Base-by-base conservation (phyloP, 1,139 yeast genomes). In the Nakaseomyces nivariensis region DNA sequence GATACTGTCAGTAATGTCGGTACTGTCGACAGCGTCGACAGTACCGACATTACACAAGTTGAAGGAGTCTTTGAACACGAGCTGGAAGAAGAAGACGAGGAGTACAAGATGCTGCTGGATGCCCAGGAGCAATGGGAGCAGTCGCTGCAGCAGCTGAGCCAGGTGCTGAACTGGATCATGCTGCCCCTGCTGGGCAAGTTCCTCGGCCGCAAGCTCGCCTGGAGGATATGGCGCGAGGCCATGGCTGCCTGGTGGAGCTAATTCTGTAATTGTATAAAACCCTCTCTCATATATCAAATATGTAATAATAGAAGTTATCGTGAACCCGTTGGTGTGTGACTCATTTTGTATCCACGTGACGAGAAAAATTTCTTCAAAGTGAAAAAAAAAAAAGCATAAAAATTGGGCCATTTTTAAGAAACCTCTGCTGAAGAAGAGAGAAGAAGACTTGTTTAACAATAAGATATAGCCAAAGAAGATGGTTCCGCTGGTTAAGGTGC, bases 61-160 rank as follows among this genome's bases (percentile, higher is more conserved):
- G 24, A 36, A 24, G 38, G 13, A 7, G 36, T 9, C 2, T 6
- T n/a, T n/a, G n/a, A n/a, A n/a, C n/a, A 25, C 1, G 42, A 38
- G 31, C 44, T n/a, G 22, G 52, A 34, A 22, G 48, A 41, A 22
- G 55, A 34, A 9, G 51, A 48, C 17, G 48, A 45, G 22, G 44
- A 41, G 33, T 41, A 41, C 33, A 34, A 32, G 43, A 38, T 27
- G 45, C 50, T 64, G 43, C 47, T 54, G 29, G 64, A 63, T 37
- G 80, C 82, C 1, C 81, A 79, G 57, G 74, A 76, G 55, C 85
- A 81, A 55, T 81, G 85, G 85, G 83, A 81, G 47, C 82, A 79
- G 58, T 78, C 82, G 51, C 58, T 81, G 52, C 69, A 69, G 49
- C 85, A 81, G 60, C 62, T 81, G 52, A 72, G 70, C 42, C 75